These are phyloP conservation scores for Gossypium australe DNA, from an alignment of 345 rosid species.

Conservation along the genomic window DNA sequence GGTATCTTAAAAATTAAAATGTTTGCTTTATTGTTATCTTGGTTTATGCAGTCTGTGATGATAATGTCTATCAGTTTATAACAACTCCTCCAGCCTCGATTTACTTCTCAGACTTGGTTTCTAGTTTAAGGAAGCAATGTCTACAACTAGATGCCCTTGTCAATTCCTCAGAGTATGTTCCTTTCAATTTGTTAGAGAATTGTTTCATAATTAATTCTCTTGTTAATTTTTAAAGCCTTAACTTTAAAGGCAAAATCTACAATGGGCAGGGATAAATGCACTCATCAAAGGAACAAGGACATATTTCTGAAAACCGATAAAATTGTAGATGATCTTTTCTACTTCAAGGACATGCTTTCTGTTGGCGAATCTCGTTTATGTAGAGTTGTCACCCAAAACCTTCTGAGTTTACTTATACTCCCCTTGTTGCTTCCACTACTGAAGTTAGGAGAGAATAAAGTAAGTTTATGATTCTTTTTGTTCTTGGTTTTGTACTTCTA, in stretches of 20 bases:
- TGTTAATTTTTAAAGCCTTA: background rate
- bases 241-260: background rate
- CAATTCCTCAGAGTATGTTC: conserved; percentile 35
- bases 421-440: conserved; percentile 47
- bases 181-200: conserved; percentile 12
- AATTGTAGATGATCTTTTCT: conserved; percentile 59
- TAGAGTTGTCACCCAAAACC: conserved; percentile 39
- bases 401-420: conserved; percentile 42
- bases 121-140: conserved; percentile 44
- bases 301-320: conserved; percentile 46
- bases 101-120: conserved; percentile 55
- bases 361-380: conserved; percentile 42
- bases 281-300: conserved; percentile 25
- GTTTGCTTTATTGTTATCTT: conserved; percentile 16
- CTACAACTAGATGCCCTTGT: conserved; percentile 40
- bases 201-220: background rate
- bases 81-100: conserved; percentile 51
- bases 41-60: conserved; percentile 54
- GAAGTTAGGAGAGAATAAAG: conserved; percentile 35
- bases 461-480: conserved; percentile 26
- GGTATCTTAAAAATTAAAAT: conserved; percentile 20
- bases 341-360: conserved; percentile 23
- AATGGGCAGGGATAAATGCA: conserved; percentile 36
- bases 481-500: conserved; percentile 7
- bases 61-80: conserved; percentile 46